Conservation (phyloP, 176 grass and related monocot genomes). For the Elaeis guineensis region DNA sequence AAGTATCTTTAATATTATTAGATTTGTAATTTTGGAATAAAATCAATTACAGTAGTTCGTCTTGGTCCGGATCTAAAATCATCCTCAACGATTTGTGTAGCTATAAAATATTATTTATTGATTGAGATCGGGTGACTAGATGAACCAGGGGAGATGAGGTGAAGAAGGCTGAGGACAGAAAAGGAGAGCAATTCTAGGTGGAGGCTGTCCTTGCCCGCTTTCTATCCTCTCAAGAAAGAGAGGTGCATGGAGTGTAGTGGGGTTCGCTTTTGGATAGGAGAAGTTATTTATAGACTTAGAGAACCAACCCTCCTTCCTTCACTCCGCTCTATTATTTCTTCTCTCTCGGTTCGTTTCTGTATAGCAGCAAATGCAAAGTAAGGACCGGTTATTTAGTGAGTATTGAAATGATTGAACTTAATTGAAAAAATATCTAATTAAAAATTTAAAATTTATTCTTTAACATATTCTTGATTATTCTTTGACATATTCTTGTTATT, state of each 20-base stretch:
- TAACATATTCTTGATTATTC: too few relatives aligned
- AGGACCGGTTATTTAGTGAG: slow-evolving; percentile 6
- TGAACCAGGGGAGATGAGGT: neutral
- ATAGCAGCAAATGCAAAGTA: slow-evolving; percentile 3
- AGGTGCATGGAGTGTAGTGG: neutral
- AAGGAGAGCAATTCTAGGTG: neutral
- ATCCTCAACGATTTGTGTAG: too few relatives aligned
- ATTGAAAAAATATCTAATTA: too few relatives aligned
- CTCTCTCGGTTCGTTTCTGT: neutral
- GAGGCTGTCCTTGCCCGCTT: neutral
- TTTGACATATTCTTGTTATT: too few relatives aligned
- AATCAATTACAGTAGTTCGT: too few relatives aligned
- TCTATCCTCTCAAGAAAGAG: neutral
- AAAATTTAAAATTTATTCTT: too few relatives aligned
- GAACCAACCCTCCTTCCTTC: neutral
- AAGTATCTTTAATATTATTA: too few relatives aligned
- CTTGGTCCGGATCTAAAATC: too few relatives aligned
- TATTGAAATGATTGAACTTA: too few relatives aligned
- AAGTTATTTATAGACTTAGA: neutral
- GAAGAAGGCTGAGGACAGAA: neutral
- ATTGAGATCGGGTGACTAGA: too few relatives aligned
- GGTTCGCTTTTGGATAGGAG: neutral
- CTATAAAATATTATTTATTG: too few relatives aligned
- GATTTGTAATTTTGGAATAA: too few relatives aligned
- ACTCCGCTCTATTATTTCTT: neutral